Percentiles rank a stretch among this genome's conserved stretches.
Conservation (phyloP, 805 yeast species). For the Candida loeiensis region DNA sequence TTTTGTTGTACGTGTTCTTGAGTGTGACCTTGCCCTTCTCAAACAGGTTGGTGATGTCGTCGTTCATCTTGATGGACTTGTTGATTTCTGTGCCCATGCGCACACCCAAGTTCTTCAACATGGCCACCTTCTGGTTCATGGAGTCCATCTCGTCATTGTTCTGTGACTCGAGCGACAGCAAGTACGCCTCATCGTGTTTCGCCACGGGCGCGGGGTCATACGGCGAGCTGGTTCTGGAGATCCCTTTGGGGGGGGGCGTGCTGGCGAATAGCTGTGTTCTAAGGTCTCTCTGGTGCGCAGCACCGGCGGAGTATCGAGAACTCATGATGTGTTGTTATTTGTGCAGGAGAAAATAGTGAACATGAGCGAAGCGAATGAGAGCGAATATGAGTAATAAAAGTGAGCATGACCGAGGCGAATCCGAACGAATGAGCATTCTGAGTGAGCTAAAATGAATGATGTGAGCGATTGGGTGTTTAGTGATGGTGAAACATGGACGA, state of each 20-base stretch:
- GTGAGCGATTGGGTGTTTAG: too few species aligned
- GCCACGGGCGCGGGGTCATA: slow-evolving; percentile 35
- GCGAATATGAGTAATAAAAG: background rate
- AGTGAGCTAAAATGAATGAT: too few species aligned
- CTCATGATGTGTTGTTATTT: slow-evolving; percentile 9
- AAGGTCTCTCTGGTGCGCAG: slow-evolving; percentile 40
- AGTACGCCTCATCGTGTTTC: slow-evolving; percentile 39
- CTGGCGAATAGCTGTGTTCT: slow-evolving; percentile 37
- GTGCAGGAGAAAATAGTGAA: background rate
- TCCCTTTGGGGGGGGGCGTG: slow-evolving; percentile 19
- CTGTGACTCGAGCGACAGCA: slow-evolving; percentile 43
- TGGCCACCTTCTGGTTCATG: slow-evolving; percentile 40
- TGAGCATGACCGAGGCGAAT: background rate
- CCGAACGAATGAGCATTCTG: too few species aligned
- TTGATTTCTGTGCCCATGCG: slow-evolving; percentile 44
- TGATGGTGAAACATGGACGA: too few species aligned
- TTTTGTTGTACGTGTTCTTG: slow-evolving; percentile 40
- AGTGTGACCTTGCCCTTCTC: slow-evolving; percentile 39
- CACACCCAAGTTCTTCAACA: slow-evolving; percentile 39
- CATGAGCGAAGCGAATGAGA: too few species aligned
- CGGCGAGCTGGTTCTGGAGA: slow-evolving; percentile 33
- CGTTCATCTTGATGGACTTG: slow-evolving; percentile 37
- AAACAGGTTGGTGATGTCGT: slow-evolving; percentile 37
- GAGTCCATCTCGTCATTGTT: slow-evolving; percentile 39
- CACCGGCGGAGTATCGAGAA: slow-evolving; percentile 14